These are phyloP conservation scores for Quercus robur DNA, from an alignment of 306 rosid genomes.

Conservation along the genomic window DNA sequence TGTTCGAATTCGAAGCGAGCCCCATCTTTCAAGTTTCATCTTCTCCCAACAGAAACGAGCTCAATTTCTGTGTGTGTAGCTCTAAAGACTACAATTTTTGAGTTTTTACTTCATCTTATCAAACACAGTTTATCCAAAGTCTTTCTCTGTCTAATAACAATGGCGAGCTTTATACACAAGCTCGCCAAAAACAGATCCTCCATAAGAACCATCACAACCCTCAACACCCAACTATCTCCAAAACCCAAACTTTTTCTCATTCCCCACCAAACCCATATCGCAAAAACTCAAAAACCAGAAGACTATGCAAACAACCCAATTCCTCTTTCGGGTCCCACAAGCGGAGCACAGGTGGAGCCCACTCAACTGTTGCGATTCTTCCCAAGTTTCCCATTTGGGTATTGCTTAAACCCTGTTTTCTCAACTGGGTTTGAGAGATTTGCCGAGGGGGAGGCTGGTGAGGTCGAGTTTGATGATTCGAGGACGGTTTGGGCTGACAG, in stretches of 20 bases:
- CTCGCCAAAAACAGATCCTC: constrained; percentile 21
- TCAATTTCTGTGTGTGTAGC: no score
- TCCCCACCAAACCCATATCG: constrained; percentile 4
- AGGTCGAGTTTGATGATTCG: constrained; percentile 19
- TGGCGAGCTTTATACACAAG: constrained; percentile 30
- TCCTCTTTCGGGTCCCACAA: background rate
- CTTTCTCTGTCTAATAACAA: constrained; percentile 8
- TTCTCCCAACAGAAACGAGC: no score
- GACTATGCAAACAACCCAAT: background rate
- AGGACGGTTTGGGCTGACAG: constrained; percentile 47
- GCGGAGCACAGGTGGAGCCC: constrained; percentile 4
- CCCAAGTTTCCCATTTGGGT: constrained; percentile 41
- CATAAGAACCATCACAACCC: constrained; percentile 2
- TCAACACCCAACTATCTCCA: constrained; percentile 8
- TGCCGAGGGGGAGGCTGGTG: constrained; percentile 4
- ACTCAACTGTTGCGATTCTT: constrained; percentile 10
- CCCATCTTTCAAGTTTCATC: no score
- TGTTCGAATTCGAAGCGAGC: no score
- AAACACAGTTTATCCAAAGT: background rate
- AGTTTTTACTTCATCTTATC: no score
- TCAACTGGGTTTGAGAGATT: constrained; percentile 16
- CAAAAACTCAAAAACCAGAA: background rate
- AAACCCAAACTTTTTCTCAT: background rate
- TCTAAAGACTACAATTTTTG: no score
- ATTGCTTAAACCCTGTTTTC: constrained; percentile 21